phyloP scores from a whole-genome alignment of 148 eudicot genomes.

The Polygonum aviculare region DNA sequence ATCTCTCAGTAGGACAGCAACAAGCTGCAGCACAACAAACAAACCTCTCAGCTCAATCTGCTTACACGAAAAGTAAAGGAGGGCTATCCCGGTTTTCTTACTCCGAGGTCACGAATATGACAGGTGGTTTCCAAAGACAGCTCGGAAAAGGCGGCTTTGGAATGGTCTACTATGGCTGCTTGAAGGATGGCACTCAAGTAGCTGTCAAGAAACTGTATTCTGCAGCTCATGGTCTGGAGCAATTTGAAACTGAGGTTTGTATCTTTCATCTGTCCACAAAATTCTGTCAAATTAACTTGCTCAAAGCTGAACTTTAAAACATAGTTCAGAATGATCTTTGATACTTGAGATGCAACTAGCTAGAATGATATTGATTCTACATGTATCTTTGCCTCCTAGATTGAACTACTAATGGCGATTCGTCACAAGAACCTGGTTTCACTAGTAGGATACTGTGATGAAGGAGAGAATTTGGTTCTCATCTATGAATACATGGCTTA shows the following conservation, averaged over 20 bases:
- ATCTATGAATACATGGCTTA: conserved; percentile 37
- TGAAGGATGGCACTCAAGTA: conserved; percentile 23
- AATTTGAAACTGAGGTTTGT: conserved; percentile 34
- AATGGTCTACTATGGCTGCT: conserved; percentile 28
- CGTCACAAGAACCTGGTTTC: conserved; percentile 41
- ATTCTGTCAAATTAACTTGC: background rate
- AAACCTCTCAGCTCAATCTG: background rate
- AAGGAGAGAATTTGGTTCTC: conserved; percentile 16
- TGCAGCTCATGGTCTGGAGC: conserved; percentile 21
- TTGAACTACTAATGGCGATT: conserved; percentile 28
- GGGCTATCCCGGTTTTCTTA: conserved; percentile 21
- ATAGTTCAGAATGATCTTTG: background rate
- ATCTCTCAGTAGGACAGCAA: background rate
- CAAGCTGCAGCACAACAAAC: background rate
- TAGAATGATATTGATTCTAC: background rate
- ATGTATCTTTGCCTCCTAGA: background rate
- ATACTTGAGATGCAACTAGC: background rate
- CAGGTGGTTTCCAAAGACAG: conserved; percentile 17
- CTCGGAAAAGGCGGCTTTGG: conserved; percentile 43
- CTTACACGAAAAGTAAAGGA: background rate
- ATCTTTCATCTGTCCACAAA: background rate
- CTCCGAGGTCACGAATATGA: conserved; percentile 25
- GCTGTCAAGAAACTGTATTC: conserved; percentile 37
- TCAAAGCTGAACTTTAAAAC: background rate
- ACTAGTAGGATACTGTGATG: conserved; percentile 45